A percentile compares a stretch with the other conserved stretches of the same genome.
phyloP scores from a whole-genome alignment of 495 filamentous ascomycete species.

The Trichocladium uniseriatum region DNA sequence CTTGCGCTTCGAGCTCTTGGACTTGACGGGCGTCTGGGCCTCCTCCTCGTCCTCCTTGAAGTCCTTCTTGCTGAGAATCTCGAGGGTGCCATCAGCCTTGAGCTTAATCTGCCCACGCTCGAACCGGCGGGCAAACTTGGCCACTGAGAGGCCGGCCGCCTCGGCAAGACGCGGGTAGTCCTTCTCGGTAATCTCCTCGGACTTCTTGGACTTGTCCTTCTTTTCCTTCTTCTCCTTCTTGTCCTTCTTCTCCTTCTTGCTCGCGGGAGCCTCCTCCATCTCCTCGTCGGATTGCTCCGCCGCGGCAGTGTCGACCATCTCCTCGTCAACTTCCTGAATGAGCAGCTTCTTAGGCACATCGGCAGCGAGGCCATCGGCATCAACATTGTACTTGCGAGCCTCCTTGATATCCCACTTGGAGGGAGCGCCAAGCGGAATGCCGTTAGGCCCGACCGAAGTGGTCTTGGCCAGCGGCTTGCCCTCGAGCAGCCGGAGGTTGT shows the following conservation, averaged over 20 bases:
- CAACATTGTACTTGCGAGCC: constrained; percentile 88
- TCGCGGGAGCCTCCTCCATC: constrained; percentile 8
- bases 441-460: constrained; percentile 66
- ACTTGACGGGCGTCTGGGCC: constrained; percentile 21
- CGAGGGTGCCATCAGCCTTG: constrained; percentile 46
- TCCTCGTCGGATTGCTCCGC: constrained; percentile 25
- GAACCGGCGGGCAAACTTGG: constrained; percentile 55
- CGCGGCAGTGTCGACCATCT: constrained; percentile 45
- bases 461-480: constrained; percentile 81
- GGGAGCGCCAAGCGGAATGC: constrained; percentile 42
- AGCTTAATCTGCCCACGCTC: constrained; percentile 56
- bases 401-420: constrained; percentile 89
- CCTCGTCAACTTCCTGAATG: constrained; percentile 46
- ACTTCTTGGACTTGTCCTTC: constrained; percentile 9
- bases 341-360: constrained; percentile 55
- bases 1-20: constrained; percentile 39
- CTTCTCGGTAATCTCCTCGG: constrained; percentile 33
- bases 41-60: constrained; percentile 51
- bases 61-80: constrained; percentile 58
- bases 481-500: constrained; percentile 74
- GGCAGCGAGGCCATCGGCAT: constrained; percentile 75
- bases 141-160: constrained; percentile 52
- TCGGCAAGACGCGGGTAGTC: constrained; percentile 47
- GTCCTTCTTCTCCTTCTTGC: constrained; percentile 33
- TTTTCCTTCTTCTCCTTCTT: constrained; percentile 12